Evolutionary conservation across 75 land plant species (phyloP).

Genomic region (Selaginella tamariscina): DNA sequence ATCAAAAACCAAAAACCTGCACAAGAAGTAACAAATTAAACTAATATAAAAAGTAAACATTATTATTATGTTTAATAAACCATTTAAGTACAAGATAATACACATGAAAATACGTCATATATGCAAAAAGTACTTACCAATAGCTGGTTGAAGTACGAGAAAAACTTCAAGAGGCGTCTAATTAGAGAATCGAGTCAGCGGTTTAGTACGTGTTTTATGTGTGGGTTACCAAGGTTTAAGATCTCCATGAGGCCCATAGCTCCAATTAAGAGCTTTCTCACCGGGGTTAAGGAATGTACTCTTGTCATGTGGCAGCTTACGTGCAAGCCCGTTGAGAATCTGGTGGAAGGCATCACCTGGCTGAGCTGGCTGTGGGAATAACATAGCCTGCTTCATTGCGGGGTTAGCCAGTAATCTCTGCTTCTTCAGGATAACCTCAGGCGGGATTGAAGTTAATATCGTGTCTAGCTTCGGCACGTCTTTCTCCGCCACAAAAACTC

Average conservation of each 20-base stretch:
- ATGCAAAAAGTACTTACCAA: too few relatives aligned
- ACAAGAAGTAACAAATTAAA: too few relatives aligned
- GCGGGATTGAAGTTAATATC: constrained; percentile 56
- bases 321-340: constrained; percentile 72
- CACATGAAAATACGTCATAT: too few relatives aligned
- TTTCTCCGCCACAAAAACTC: constrained; percentile 63
- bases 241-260: constrained; percentile 62
- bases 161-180: too few relatives aligned
- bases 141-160: too few relatives aligned
- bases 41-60: too few relatives aligned
- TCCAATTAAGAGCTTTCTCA: constrained; percentile 56
- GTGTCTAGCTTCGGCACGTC: constrained; percentile 78
- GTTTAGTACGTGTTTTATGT: too few relatives aligned
- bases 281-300: constrained; percentile 41
- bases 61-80: too few relatives aligned
- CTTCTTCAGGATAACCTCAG: constrained; percentile 59
- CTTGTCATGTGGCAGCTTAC: constrained; percentile 65
- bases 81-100: too few relatives aligned
- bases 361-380: constrained; percentile 78
- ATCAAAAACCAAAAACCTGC: too few relatives aligned
- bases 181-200: too few relatives aligned
- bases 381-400: constrained; percentile 83
- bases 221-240: constrained; percentile 68
- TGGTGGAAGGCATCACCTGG: constrained; percentile 86
- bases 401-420: constrained; percentile 73